Base-by-base conservation (phyloP, 2,329 filamentous ascomycete genomes). In the Nemania bipapillata region DNA sequence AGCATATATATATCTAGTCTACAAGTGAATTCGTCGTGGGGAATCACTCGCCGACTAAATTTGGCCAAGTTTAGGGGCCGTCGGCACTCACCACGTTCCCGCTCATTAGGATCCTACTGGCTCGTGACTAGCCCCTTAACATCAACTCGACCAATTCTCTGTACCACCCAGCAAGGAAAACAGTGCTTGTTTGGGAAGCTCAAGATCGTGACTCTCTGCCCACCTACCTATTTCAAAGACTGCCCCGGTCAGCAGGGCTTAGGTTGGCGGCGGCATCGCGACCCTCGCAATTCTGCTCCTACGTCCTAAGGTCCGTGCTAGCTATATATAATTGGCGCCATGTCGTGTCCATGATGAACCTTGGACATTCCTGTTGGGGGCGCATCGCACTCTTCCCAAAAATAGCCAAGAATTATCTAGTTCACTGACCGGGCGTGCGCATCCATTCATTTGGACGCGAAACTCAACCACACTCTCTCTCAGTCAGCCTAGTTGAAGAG, bases 161-260 rank as follows among this genome's bases (percentile, higher is more conserved):
- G 37, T 37, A 61, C 56, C 42, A 69, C 40, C 40, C 60, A 37
- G 40, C 22, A 22, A 63, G 52, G 59, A 40, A 37, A 15, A 47
- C 26, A 50, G 35, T 69, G 11, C 67, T 69, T 42, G 20, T 69
- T 69, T 58, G 53, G 67, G 67, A 69, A 69, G 67, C 59, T 69
- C 63, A n/a, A 60, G 26, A 24, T 50, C 54, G 15, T 47, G 17
- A 12, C 32, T 12, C 55, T 42, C 35, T 24, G 45, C 20, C 2
- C 60, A 70, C 68, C 65, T 68, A 61, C 68, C 65, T 70, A 64
- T 58, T 67, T 49, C 35, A 66, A 63, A n/a, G 40, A 8, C 4
- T 20, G 22, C 47, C 11, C 54, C 20, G 53, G 55, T 30, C 11
- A 24, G 26, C 32, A 37, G 37, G 28, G 32, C 32, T 17, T 15